Evolutionary conservation across 2,329 filamentous ascomycete species (phyloP), one percentile per base, ranked within the genome.

Genomic region (Exophiala dermatitidis): DNA sequence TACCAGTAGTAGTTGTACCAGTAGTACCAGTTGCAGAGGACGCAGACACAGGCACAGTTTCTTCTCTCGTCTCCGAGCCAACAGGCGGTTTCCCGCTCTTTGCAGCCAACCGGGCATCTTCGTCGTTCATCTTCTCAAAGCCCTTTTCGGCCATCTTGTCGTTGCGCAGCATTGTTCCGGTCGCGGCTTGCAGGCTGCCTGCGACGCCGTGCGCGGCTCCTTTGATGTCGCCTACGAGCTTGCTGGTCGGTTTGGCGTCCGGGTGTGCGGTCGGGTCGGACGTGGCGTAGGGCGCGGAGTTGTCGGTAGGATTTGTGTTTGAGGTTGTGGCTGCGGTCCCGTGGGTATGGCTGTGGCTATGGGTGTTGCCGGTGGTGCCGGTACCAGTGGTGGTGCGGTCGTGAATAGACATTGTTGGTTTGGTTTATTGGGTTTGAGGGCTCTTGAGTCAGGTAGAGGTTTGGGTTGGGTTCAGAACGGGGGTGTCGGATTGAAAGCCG

Each of bases 41-140:
- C n/a, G 33, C 7, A 36, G 33, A n/a, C 33, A 29, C 44, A 19
- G 38, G 34, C 9, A 47, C 33, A 26, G 43, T 51, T 36, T 31
- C 46, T 32, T 51, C 37, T 12, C 58, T 50, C 37, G 36, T 45
- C 36, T 51, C 56, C 5, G 51, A 54, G 1, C 60, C 60, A 3
- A 59, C 53, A n/a, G 60, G 60, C 10, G 52, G 46, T 10, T 59
- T 57, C 3, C 60, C 60, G 5, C 40, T 52, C 45, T 62, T 62
- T 4, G 60, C 58, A 2, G 54, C 60, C 12, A 62, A 34, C 8
- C 58, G 41, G 10, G 48, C 47, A 41, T 62, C 60, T 38, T 62
- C 60, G 3, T 52, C 48, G 10, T 32, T 48, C 60, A 62, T 62
- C 58, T 62, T 62, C 36, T 60, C 60, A 12, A 60, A 53, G 2